phyloP scores from a whole-genome alignment of 495 filamentous ascomycete species.

The Podospora pseudocomata region DNA sequence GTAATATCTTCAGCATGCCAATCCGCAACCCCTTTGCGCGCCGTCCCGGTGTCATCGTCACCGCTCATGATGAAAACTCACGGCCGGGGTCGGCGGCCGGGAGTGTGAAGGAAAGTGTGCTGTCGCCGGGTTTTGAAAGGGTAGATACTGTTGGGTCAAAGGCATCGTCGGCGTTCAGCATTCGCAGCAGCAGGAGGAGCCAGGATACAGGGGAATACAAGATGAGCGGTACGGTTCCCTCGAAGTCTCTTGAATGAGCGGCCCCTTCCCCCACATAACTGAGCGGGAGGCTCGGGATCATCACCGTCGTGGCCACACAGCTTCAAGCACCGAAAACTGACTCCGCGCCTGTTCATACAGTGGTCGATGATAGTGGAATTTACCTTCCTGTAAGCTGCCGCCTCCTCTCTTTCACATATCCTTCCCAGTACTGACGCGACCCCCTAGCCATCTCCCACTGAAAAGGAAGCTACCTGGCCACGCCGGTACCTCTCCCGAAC shows the following conservation, averaged over 20 bases:
- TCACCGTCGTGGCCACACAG: neutral
- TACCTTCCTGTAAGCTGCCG: slow-evolving; percentile 75
- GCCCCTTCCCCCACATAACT: neutral
- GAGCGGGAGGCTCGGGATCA: neutral
- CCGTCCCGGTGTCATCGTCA: slow-evolving; percentile 45
- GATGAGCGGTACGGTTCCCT: slow-evolving; percentile 63
- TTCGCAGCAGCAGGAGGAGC: slow-evolving; percentile 51
- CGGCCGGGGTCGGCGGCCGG: slow-evolving; percentile 40
- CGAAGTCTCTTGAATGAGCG: neutral
- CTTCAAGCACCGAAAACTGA: neutral
- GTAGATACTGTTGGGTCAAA: slow-evolving; percentile 55
- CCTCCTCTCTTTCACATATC: neutral
- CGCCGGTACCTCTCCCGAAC: slow-evolving; percentile 64
- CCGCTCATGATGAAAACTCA: slow-evolving; percentile 52
- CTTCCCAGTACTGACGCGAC: neutral
- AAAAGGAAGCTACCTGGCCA: slow-evolving; percentile 83
- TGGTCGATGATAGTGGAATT: slow-evolving; percentile 94
- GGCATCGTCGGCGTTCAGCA: slow-evolving; percentile 58
- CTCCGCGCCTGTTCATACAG: slow-evolving; percentile 42
- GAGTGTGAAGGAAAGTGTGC: slow-evolving; percentile 18
- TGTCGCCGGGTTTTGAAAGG: slow-evolving; percentile 47
- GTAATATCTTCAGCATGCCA: slow-evolving; percentile 51
- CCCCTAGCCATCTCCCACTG: slow-evolving; percentile 78
- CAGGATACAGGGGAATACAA: slow-evolving; percentile 71
- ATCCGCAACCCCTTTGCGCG: slow-evolving; percentile 72